Evolutionary conservation across 2,329 filamentous ascomycete species (phyloP), one percentile per base, ranked within the genome.

Genomic region (Penicillium nordicum): DNA sequence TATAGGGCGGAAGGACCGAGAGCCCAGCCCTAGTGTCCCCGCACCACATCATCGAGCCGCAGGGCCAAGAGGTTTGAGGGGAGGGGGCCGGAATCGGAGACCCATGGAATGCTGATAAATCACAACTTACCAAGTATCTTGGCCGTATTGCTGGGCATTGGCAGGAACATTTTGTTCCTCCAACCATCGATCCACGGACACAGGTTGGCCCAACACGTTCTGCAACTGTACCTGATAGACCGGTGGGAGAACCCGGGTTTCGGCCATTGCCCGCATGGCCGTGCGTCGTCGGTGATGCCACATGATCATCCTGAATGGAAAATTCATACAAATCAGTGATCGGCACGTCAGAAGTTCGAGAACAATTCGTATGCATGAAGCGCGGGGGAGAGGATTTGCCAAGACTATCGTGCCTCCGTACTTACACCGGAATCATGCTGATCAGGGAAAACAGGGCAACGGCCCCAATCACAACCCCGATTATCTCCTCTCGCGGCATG

Each of bases 391-490:
- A 2, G 30, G 11, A 30, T 5, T 27, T 43, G 60, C 57, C 57
- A 57, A 64, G 57, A 46, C 53, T 27, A 23, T 34, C 29, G 54
- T 49, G 57, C 53, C 48, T 32, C 29, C 44, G 54, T 40, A 53
- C 69, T 66, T 47, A 71, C 69, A 72, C 62, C 18, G 69, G 69
- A 43, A 71, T 45, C 30, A 66, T 30, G 57, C 67, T 72, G 56
- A 71, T 67, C 32, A 65, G 47, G 40, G 56, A 62, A 52, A 72
- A 69, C 34, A 70, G 50, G 21, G 63, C 55, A 23, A 71, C 59
- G 14, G 66, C 69, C 36, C 68, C 69, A 61, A 70, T 63, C 46
- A 71, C 62, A 42, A 72, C 63, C 25, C 69, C 67, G 37, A 69
- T 61, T 21, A 71, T 55, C 53, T 69, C 65, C 30, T 60, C 61